Conservation (phyloP, 2,329 filamentous ascomycete species). For the Magnaporthales sp. region DNA sequence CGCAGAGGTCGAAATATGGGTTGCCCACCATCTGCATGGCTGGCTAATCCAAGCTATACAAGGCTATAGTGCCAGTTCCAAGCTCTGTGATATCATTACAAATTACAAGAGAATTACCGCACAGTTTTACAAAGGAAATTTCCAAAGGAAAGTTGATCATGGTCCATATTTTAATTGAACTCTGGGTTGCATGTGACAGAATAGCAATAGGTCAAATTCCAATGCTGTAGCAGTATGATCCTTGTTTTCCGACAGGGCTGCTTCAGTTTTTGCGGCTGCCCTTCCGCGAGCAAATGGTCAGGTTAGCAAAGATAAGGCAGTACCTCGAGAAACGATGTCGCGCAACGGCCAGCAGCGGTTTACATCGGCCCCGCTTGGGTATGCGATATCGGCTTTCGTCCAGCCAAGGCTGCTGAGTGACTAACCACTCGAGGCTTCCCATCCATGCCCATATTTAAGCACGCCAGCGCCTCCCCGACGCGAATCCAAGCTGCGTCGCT, state of each 20-base stretch:
- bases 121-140: slow-evolving; percentile 25
- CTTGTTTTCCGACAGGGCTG: slow-evolving; percentile 28
- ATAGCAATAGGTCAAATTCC: slow-evolving; percentile 27
- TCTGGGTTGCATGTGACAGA: slow-evolving; percentile 51
- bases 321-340: slow-evolving; percentile 31
- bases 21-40: slow-evolving; percentile 23
- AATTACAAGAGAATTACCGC: slow-evolving; percentile 22
- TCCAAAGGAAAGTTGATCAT: slow-evolving; percentile 43
- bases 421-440: too few relatives aligned
- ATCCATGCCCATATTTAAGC: too few relatives aligned
- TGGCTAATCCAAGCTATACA: slow-evolving; percentile 26
- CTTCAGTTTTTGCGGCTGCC: slow-evolving; percentile 37
- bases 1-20: slow-evolving; percentile 48
- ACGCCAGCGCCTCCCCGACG: too few relatives aligned
- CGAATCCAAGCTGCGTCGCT: too few relatives aligned
- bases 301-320: slow-evolving; percentile 35
- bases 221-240: slow-evolving; percentile 35
- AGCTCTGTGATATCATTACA: slow-evolving; percentile 20
- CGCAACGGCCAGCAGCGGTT: slow-evolving; percentile 8
- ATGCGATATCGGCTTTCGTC: too few relatives aligned
- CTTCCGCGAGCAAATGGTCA: slow-evolving; percentile 31
- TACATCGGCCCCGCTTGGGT: too few relatives aligned
- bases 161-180: slow-evolving; percentile 44
- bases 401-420: too few relatives aligned
- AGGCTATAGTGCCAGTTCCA: slow-evolving; percentile 15